Percentiles rank a stretch among this genome's conserved stretches.
phyloP scores from a whole-genome alignment of 2,329 filamentous ascomycete species.

The Monilinia vaccinii-corymbosi region DNA sequence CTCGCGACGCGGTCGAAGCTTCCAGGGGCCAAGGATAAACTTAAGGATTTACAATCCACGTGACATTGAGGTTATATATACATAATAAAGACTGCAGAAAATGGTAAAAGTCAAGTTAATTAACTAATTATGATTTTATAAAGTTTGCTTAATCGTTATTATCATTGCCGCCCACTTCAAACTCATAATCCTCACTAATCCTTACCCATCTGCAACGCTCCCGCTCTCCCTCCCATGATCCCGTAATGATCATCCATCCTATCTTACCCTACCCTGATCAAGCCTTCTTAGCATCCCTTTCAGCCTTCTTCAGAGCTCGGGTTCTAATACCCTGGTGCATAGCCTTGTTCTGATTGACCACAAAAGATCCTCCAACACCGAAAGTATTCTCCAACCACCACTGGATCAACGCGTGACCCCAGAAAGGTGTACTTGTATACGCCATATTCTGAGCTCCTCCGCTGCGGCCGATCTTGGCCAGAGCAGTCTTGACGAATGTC shows the following conservation, averaged over 20 bases:
- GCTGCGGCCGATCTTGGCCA: slow-evolving; percentile 71
- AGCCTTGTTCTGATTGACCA: slow-evolving; percentile 51
- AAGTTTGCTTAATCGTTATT: not conserved
- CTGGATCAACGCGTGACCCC: slow-evolving; percentile 83
- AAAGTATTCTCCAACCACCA: slow-evolving; percentile 61
- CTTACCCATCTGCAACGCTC: slow-evolving; percentile 13
- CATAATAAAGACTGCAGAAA: too few species aligned
- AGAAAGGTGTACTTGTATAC: slow-evolving; percentile 85
- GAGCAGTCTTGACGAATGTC: slow-evolving; percentile 67
- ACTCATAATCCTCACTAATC: slow-evolving; percentile 3
- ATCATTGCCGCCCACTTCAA: not conserved
- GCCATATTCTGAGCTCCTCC: slow-evolving; percentile 71
- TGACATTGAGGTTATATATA: too few species aligned
- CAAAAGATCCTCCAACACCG: slow-evolving; percentile 46
- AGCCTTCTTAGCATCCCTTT: slow-evolving; percentile 52
- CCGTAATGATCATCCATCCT: not conserved
- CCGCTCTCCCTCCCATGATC: slow-evolving; percentile 12
- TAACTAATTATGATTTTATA: not conserved
- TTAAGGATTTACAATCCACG: slow-evolving; percentile 8
- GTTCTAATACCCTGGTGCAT: slow-evolving; percentile 62
- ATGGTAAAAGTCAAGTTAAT: too few species aligned
- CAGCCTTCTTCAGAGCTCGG: slow-evolving; percentile 60
- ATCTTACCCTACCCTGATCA: not conserved
- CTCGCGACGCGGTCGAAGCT: slow-evolving; percentile 13
- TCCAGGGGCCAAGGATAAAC: slow-evolving; percentile 5